phyloP scores from a whole-genome alignment of 345 rosid genomes.

The rapeseed (Brassica napus) region Da-Ae NC_063439.1:4209501-4210000 shows the following conservation, averaged over 20 bases:
- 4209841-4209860: conserved; percentile 83
- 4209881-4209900: conserved; percentile 87
- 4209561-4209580: background rate
- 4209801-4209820: conserved; percentile 77
- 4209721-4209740: background rate
- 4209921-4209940: conserved; percentile 71
- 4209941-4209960: background rate
- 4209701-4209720: conserved; percentile 1
- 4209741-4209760: conserved; percentile 56
- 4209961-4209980: background rate
- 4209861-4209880: conserved; percentile 90
- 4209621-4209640: conserved; percentile 96
- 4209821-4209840: conserved; percentile 85
- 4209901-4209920: conserved; percentile 76
- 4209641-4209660: conserved; percentile 96
- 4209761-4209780: conserved; percentile 89
- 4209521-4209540: conserved; percentile 70
- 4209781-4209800: conserved; percentile 84
- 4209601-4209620: conserved; percentile 77
- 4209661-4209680: conserved; percentile 89
- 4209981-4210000: conserved; percentile 9
- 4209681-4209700: background rate
- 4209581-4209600: background rate
- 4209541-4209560: background rate
- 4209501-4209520: conserved; percentile 86